Evolutionary conservation across 192 early-diverging fungal species (phyloP).

Genomic region (Diversispora epigaea): DNA sequence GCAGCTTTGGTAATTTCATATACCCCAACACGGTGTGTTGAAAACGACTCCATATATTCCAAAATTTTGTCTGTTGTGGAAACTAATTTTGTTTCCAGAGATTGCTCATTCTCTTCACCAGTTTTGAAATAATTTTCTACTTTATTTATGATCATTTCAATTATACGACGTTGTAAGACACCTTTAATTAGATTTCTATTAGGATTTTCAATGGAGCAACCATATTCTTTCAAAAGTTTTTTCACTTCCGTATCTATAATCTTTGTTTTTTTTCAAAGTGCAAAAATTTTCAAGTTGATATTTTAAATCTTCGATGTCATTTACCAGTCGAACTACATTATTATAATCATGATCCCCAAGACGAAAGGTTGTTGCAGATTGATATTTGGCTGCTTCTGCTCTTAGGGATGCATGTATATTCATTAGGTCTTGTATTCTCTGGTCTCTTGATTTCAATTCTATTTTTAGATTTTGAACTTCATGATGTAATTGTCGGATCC

Average conservation of each 20-base stretch:
- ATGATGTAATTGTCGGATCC: no score
- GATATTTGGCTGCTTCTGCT: no score
- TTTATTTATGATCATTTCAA: not conserved
- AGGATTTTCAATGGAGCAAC: not conserved
- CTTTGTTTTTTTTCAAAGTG: not conserved
- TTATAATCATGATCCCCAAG: no score
- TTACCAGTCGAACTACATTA: no score
- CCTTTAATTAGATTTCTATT: not conserved
- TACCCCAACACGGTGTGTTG: not conserved
- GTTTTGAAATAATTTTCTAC: not conserved
- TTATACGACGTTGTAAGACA: not conserved
- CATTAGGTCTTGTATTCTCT: no score
- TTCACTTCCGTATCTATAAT: not conserved
- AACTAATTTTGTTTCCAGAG: not conserved
- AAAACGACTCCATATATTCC: not conserved
- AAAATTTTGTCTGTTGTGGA: not conserved
- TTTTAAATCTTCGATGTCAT: slow-evolving; percentile 4
- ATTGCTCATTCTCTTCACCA: not conserved
- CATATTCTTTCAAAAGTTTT: slow-evolving; percentile 5
- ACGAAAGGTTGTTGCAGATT: no score
- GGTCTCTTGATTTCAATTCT: no score
- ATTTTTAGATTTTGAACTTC: no score
- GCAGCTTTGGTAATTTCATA: not conserved
- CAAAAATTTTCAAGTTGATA: not conserved
- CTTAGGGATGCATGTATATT: no score